Evolutionary conservation across 2,329 filamentous ascomycete genomes (phyloP).

Genomic region (Ascochyta clinopodiicola): DNA sequence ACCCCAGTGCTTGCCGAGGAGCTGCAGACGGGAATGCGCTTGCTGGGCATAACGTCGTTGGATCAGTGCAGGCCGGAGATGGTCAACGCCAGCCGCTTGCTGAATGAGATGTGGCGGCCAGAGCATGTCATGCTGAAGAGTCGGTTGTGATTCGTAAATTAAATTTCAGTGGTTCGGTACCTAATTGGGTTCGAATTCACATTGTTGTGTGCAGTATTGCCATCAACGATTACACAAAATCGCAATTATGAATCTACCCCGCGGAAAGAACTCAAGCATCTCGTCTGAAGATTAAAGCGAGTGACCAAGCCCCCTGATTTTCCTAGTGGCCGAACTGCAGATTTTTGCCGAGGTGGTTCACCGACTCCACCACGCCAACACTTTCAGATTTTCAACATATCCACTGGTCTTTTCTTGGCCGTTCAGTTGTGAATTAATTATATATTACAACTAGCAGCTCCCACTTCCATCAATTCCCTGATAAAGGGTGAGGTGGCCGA

Average conservation of each 20-base stretch:
- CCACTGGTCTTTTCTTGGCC: not conserved
- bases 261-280: no score
- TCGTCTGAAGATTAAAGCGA: no score
- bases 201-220: not conserved
- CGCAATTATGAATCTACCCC: no score
- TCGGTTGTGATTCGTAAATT: constrained; percentile 24
- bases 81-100: constrained; percentile 55
- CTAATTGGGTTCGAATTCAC: no score
- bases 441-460: not conserved
- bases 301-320: no score
- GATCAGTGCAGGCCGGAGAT: constrained; percentile 67
- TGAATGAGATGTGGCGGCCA: constrained; percentile 47
- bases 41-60: constrained; percentile 68
- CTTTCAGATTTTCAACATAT: no score
- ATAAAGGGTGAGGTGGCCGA: constrained; percentile 41
- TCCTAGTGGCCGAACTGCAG: no score
- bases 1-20: constrained; percentile 60
- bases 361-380: no score
- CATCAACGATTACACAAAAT: not conserved
- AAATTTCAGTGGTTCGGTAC: not conserved
- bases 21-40: constrained; percentile 69
- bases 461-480: constrained; percentile 13
- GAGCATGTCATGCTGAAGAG: constrained; percentile 33
- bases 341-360: no score
- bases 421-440: not conserved